Percentiles rank a stretch among this genome's conserved stretches.
These are phyloP conservation scores for Pterocarpus santalinus DNA, from an alignment of 306 rosid genomes.

Conservation along the genomic window DNA sequence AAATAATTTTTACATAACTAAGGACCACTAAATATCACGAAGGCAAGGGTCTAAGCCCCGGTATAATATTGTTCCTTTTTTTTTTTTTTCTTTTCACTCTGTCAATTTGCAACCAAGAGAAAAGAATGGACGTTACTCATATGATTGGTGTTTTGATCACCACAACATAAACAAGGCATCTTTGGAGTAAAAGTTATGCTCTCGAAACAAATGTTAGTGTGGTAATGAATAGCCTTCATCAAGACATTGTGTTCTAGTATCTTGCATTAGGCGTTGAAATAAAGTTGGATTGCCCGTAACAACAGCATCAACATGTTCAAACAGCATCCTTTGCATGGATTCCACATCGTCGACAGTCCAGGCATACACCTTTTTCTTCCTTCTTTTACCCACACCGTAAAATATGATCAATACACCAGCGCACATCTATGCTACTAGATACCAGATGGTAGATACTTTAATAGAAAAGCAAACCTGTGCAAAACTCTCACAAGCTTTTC, in stretches of 20 bases:
- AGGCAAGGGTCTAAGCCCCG: not conserved
- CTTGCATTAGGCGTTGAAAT: constrained; percentile 79
- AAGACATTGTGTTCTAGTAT: constrained; percentile 71
- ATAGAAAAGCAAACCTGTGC: constrained; percentile 65
- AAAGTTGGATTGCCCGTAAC: constrained; percentile 82
- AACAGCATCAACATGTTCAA: constrained; percentile 77
- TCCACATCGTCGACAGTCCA: constrained; percentile 89
- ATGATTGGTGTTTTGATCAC: constrained; percentile 5
- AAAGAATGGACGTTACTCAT: constrained; percentile 23
- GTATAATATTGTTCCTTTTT: too few species aligned
- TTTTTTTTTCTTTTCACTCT: too few species aligned
- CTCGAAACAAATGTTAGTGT: constrained; percentile 43
- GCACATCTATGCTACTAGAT: constrained; percentile 1
- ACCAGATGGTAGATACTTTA: constrained; percentile 17
- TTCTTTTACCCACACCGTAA: constrained; percentile 54
- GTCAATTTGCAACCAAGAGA: constrained; percentile 12
- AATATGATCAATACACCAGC: constrained; percentile 19
- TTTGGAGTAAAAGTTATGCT: not conserved
- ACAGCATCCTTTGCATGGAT: constrained; percentile 75
- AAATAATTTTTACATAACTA: not conserved
- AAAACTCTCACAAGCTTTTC: constrained; percentile 72
- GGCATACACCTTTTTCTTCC: constrained; percentile 79
- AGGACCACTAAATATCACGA: not conserved
- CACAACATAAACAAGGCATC: constrained; percentile 12
- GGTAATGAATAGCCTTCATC: constrained; percentile 77